A percentile compares a stretch with the other conserved stretches of the same genome.
Evolutionary conservation across 495 filamentous ascomycete species (phyloP).

Genomic region (Penicillium tannophilum): DNA sequence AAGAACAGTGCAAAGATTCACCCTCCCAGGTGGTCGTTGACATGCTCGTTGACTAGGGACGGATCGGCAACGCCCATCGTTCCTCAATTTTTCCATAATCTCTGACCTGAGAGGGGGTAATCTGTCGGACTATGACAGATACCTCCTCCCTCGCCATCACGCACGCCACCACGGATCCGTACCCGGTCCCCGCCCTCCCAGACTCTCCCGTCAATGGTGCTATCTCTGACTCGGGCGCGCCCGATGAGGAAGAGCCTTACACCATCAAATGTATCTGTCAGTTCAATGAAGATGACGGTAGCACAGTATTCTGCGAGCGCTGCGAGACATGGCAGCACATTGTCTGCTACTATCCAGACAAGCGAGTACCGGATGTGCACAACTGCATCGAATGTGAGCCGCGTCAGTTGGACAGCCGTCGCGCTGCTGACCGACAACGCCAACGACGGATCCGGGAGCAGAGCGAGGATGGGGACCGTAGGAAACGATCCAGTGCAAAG

Average conservation of each 20-base stretch:
- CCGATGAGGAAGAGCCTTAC: conserved; percentile 83
- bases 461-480: conserved; percentile 59
- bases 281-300: conserved; percentile 92
- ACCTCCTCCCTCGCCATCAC: conserved; percentile 61
- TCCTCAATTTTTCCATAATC: conserved; percentile 25
- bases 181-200: conserved; percentile 60
- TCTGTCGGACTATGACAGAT: conserved; percentile 94
- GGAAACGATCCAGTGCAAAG: conserved; percentile 72
- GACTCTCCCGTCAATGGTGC: conserved; percentile 59
- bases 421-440: conserved; percentile 69
- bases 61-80: conserved; percentile 27
- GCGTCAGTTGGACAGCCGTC: conserved; percentile 65
- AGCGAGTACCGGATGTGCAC: conserved; percentile 77
- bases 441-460: conserved; percentile 64
- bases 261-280: conserved; percentile 98
- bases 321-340: conserved; percentile 99
- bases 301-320: conserved; percentile 91
- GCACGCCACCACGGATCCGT: conserved; percentile 64
- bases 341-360: conserved; percentile 84
- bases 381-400: conserved; percentile 86
- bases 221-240: conserved; percentile 52
- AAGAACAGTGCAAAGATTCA: conserved; percentile 3
- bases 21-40: conserved; percentile 23
- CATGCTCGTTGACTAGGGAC: conserved; percentile 41
- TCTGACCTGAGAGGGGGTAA: conserved; percentile 55